Evolutionary conservation across 805 yeast genomes (phyloP).

Genomic region (Groenewaldozyma tartarivorans): DNA sequence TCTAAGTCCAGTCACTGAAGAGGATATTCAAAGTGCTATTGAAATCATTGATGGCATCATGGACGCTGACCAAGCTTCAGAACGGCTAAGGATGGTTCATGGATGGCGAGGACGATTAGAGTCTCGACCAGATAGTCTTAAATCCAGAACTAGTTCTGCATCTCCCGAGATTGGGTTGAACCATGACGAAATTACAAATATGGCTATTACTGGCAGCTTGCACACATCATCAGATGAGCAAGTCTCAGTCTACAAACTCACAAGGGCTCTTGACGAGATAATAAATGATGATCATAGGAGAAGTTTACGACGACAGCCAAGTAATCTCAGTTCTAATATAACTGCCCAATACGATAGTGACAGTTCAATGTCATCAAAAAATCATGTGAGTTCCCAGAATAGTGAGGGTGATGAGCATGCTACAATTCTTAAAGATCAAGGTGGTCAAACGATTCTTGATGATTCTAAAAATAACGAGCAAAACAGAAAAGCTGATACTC

Average conservation of each 20-base stretch:
- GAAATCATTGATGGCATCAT: constrained; percentile 22
- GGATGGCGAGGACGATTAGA: constrained; percentile 26
- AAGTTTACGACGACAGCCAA: too few relatives aligned
- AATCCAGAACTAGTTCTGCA: constrained; percentile 1
- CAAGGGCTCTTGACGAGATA: constrained; percentile 26
- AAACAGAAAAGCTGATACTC: too few relatives aligned
- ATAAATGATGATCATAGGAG: constrained; percentile 9
- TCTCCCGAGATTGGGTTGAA: constrained; percentile 2
- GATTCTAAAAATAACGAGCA: too few relatives aligned
- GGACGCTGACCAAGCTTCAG: constrained; percentile 16
- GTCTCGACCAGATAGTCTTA: constrained; percentile 10
- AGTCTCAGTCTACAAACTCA: constrained; percentile 21
- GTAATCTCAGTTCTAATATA: too few relatives aligned
- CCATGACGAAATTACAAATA: constrained; percentile 1
- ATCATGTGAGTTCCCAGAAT: too few relatives aligned
- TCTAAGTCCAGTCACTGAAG: constrained; percentile 27
- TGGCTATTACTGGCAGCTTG: background rate
- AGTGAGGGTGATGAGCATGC: too few relatives aligned
- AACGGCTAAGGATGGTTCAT: constrained; percentile 20
- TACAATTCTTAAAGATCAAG: too few relatives aligned
- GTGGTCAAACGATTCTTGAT: too few relatives aligned
- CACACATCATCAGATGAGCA: constrained; percentile 11
- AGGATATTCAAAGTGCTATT: constrained; percentile 28
- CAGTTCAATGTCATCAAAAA: too few relatives aligned
- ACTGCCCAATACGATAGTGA: too few relatives aligned